Evolutionary conservation across 768 basidiomycete genomes (phyloP).

Genomic region (Hortiboletus flavorubellus): DNA sequence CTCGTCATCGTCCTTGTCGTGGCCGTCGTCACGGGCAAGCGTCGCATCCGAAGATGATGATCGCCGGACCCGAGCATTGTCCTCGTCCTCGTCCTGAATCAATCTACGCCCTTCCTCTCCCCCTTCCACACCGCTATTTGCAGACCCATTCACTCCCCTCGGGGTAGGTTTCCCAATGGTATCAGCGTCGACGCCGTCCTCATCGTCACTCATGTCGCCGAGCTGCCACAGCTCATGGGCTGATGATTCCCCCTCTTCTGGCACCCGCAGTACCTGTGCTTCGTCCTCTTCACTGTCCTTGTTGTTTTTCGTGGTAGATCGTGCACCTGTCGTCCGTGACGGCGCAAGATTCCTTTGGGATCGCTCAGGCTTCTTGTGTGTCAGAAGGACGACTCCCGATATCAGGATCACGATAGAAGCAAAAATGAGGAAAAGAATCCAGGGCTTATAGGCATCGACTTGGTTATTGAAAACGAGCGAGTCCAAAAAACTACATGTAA

Average conservation of each 20-base stretch:
- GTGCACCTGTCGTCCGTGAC: conserved; percentile 22
- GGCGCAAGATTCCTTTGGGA: conserved; percentile 28
- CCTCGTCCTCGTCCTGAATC: conserved; percentile 36
- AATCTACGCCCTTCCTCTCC: conserved; percentile 39
- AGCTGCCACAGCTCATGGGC: conserved; percentile 58
- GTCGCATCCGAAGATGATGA: conserved; percentile 40
- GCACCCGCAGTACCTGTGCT: conserved; percentile 33
- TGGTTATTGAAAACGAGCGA: conserved; percentile 80
- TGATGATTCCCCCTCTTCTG: conserved; percentile 38
- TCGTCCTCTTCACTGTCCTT: conserved; percentile 36
- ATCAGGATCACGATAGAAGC: conserved; percentile 84
- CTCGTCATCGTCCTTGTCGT: conserved; percentile 27
- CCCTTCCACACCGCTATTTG: conserved; percentile 13
- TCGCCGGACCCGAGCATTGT: conserved; percentile 27
- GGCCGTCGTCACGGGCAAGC: conserved; percentile 19
- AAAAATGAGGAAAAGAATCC: conserved; percentile 88
- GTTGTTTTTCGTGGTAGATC: conserved; percentile 20
- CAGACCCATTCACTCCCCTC: conserved; percentile 16
- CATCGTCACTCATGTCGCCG: conserved; percentile 69
- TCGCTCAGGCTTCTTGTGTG: conserved; percentile 83
- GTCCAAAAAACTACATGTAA: conserved; percentile 48
- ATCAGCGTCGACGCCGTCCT: conserved; percentile 44
- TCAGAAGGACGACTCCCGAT: conserved; percentile 88
- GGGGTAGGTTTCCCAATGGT: conserved; percentile 30
- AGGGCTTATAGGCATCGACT: conserved; percentile 79